phyloP scores from a whole-genome alignment of 2,329 filamentous ascomycete genomes.

The Cordyceps fumosorosea region DNA sequence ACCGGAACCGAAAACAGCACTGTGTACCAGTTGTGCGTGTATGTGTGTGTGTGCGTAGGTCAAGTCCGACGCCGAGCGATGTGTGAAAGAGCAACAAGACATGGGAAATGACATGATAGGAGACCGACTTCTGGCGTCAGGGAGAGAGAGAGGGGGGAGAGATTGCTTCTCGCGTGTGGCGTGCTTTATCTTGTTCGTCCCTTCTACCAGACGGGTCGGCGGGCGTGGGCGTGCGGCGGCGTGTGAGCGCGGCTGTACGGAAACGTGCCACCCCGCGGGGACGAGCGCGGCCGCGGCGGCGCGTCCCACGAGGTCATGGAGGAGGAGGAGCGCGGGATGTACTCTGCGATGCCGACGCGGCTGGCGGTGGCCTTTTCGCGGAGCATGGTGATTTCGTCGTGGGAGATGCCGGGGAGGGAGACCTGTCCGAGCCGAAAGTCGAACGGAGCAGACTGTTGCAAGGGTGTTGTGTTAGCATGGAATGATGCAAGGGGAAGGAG shows the following conservation, averaged over 20 bases:
- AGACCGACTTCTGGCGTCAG: not conserved
- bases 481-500: not conserved
- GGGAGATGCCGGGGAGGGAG: constrained; percentile 46
- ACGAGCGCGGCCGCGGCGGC: constrained; percentile 10
- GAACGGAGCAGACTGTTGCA: constrained; percentile 50
- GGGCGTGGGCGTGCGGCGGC: constrained; percentile 17
- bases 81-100: not conserved
- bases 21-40: not conserved
- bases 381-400: constrained; percentile 49
- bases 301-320: constrained; percentile 15
- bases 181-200: no score
- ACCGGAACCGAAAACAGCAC: not conserved
- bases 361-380: constrained; percentile 47
- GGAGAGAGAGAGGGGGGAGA: not conserved
- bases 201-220: constrained; percentile 11
- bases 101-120: not conserved
- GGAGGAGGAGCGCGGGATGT: constrained; percentile 20
- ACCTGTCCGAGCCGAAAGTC: constrained; percentile 50
- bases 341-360: constrained; percentile 39
- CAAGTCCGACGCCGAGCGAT: constrained; percentile 7
- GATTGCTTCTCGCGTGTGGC: no score
- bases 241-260: constrained; percentile 16
- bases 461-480: constrained; percentile 14
- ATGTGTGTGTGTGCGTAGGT: no score
- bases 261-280: constrained; percentile 9